Conservation (phyloP, 345 rosid species). For the Lumnitzera littorea region DNA sequence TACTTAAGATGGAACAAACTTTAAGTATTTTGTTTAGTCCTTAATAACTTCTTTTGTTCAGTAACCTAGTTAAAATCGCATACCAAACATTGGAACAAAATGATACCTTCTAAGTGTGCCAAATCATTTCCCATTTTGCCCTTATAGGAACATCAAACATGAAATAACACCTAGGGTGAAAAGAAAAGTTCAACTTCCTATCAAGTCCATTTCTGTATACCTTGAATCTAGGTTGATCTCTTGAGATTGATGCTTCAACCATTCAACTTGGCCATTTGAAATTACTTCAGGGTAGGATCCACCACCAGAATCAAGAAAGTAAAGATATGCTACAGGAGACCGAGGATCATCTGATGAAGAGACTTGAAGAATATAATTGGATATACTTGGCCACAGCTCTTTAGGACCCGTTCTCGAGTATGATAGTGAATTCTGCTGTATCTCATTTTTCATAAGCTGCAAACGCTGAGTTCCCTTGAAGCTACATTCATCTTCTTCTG, state of each 20-base stretch:
- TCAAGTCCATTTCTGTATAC: conserved; percentile 12
- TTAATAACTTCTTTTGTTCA: too few relatives aligned
- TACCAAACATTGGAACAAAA: too few relatives aligned
- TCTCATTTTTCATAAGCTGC: conserved; percentile 51
- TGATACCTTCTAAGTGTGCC: too few relatives aligned
- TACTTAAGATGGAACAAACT: too few relatives aligned
- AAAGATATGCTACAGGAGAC: conserved; percentile 39
- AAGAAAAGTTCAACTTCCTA: not conserved
- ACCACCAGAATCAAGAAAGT: conserved; percentile 91
- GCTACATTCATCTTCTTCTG: conserved; percentile 35
- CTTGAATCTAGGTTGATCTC: conserved; percentile 63
- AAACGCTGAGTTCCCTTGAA: conserved; percentile 50
- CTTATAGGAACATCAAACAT: not conserved
- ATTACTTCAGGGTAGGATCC: conserved; percentile 81
- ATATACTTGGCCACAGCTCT: conserved; percentile 77
- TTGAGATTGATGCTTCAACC: conserved; percentile 52
- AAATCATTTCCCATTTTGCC: too few relatives aligned
- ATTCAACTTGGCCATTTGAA: conserved; percentile 66
- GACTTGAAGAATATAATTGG: conserved; percentile 56
- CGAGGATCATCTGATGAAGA: conserved; percentile 28
- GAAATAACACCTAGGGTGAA: not conserved
- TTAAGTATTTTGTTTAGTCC: too few relatives aligned
- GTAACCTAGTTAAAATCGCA: too few relatives aligned
- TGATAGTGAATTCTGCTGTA: conserved; percentile 35
- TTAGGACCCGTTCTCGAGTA: conserved; percentile 46